These are phyloP conservation scores for Sergeia podlipaevii DNA, from an alignment of 208 protist species.

Conservation along the genomic window DNA sequence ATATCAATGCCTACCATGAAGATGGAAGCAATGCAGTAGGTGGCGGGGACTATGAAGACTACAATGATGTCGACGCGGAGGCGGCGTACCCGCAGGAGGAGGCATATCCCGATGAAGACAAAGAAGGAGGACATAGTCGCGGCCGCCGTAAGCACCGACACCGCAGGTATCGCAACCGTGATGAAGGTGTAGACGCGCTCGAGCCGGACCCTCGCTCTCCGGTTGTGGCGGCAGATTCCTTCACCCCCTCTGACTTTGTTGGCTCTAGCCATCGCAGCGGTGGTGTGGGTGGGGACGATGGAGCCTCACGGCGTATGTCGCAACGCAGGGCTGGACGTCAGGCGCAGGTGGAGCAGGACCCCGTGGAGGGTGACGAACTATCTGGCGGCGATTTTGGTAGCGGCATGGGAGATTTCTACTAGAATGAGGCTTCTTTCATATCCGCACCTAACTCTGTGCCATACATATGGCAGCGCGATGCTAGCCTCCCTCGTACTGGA, in stretches of 20 bases:
- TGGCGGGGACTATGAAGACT: slow-evolving; percentile 1
- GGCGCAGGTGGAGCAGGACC: slow-evolving; percentile 18
- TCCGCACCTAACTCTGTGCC: neutral
- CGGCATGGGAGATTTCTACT: too few species aligned
- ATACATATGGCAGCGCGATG: neutral
- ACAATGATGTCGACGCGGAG: neutral
- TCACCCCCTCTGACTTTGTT: slow-evolving; percentile 3
- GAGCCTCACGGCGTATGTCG: slow-evolving; percentile 11
- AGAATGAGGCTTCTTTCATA: slow-evolving; percentile 14
- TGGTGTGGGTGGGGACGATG: slow-evolving; percentile 1
- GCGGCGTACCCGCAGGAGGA: too few species aligned
- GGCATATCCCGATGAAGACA: neutral
- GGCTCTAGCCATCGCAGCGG: neutral
- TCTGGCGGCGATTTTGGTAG: slow-evolving; percentile 13
- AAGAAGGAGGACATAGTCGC: too few species aligned
- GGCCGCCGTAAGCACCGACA: too few species aligned
- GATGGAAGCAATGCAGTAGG: too few species aligned
- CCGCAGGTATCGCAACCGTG: too few species aligned
- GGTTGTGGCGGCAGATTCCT: neutral
- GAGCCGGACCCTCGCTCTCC: too few species aligned
- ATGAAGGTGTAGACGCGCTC: too few species aligned
- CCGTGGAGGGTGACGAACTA: slow-evolving; percentile 26
- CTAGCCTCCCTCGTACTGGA: neutral
- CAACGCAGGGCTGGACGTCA: slow-evolving; percentile 12
- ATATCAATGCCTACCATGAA: neutral